Evolutionary conservation across 495 filamentous ascomycete genomes (phyloP).

Genomic region (Evansstolkia leycettana): DNA sequence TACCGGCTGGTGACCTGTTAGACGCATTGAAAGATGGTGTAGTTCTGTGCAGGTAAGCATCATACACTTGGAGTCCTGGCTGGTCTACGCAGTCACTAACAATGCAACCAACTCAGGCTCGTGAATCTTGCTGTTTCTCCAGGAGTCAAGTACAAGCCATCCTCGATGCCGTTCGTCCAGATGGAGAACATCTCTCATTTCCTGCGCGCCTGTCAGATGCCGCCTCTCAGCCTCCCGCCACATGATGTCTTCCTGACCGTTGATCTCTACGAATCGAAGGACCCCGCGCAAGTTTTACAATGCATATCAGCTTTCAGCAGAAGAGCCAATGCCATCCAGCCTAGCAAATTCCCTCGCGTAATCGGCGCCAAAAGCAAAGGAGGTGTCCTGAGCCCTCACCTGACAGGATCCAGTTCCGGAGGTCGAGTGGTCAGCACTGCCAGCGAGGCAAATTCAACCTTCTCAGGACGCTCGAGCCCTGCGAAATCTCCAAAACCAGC

Average conservation of each 20-base stretch:
- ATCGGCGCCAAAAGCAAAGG: conserved; percentile 55
- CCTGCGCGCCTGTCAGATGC: conserved; percentile 70
- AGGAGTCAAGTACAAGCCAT: conserved; percentile 67
- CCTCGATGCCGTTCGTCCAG: conserved; percentile 93
- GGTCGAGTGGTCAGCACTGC: conserved; percentile 52
- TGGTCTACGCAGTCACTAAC: conserved; percentile 2
- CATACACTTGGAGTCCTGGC: neutral
- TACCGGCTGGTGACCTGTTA: conserved; percentile 65
- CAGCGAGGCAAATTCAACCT: conserved; percentile 47
- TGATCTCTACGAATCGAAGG: conserved; percentile 92
- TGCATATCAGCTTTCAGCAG: conserved; percentile 88
- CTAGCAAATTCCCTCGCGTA: conserved; percentile 53
- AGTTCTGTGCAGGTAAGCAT: conserved; percentile 74
- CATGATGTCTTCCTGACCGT: conserved; percentile 97
- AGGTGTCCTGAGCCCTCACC: conserved; percentile 53
- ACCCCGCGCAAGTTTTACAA: conserved; percentile 92
- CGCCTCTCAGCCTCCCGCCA: conserved; percentile 75
- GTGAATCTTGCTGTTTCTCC: conserved; percentile 72
- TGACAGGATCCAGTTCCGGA: conserved; percentile 46
- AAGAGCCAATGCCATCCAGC: conserved; percentile 65
- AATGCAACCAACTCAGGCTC: conserved; percentile 40
- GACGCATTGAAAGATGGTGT: conserved; percentile 82
- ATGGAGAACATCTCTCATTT: conserved; percentile 99
- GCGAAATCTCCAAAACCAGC: conserved; percentile 40
- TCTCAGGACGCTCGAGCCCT: conserved; percentile 48